Evolutionary conservation across 805 yeast species (phyloP).

Genomic region (Kluyveromyces aestuarii): DNA sequence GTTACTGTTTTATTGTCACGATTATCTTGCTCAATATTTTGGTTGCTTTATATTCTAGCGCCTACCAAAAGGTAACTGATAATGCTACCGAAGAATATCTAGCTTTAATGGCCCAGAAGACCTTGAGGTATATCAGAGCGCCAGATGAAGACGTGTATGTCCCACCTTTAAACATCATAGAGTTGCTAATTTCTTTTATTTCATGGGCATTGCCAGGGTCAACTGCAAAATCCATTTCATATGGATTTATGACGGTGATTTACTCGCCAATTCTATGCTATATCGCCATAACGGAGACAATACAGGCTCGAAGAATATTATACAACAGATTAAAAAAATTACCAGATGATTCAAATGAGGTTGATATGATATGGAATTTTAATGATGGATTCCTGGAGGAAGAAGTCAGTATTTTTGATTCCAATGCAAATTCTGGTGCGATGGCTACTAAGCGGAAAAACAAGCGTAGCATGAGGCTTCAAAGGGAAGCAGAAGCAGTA

Average conservation of each 20-base stretch:
- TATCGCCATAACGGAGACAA: constrained; percentile 56
- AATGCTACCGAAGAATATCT: constrained; percentile 80
- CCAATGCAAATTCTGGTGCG: constrained; percentile 15
- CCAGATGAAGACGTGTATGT: constrained; percentile 81
- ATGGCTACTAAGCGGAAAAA: constrained; percentile 30
- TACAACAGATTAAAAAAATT: constrained; percentile 58
- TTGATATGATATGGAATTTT: constrained; percentile 74
- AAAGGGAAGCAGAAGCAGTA: constrained; percentile 51
- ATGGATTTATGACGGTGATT: constrained; percentile 50
- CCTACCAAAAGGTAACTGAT: constrained; percentile 70
- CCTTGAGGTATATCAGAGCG: constrained; percentile 74
- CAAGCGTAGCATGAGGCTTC: constrained; percentile 32
- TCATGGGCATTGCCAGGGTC: constrained; percentile 28
- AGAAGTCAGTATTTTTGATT: constrained; percentile 24
- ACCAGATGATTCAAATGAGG: constrained; percentile 73
- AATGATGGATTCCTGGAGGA: constrained; percentile 56
- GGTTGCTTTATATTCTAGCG: constrained; percentile 77
- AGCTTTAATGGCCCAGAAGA: constrained; percentile 77
- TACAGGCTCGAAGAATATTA: constrained; percentile 57
- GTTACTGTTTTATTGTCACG: constrained; percentile 65
- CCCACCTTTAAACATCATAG: constrained; percentile 76
- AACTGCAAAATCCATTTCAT: constrained; percentile 35
- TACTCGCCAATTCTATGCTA: constrained; percentile 60
- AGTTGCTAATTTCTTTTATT: constrained; percentile 41
- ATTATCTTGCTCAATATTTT: constrained; percentile 74